Percentiles rank a stretch among this genome's conserved stretches.
Conservation (phyloP, 129 eudicot species). For the Flaveria bidentis region DNA sequence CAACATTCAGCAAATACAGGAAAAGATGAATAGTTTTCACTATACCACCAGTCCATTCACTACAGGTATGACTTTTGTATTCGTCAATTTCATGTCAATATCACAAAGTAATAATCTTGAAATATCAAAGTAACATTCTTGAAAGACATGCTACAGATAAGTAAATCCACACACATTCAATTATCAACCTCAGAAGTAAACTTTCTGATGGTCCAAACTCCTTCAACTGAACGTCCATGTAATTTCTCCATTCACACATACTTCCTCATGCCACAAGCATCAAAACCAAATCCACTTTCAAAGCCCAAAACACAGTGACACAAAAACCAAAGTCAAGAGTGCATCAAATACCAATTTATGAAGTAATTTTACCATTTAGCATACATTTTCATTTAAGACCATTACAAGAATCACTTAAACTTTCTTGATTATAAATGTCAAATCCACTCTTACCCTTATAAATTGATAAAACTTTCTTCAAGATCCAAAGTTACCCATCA, state of each 20-base stretch:
- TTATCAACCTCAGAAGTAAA: neutral
- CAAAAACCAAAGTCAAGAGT: neutral
- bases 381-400: too few species aligned
- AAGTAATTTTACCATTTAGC: too few species aligned
- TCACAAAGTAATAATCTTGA: neutral
- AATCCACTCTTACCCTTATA: too few species aligned
- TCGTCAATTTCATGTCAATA: neutral
- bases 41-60: neutral
- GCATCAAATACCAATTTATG: too few species aligned
- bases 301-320: neutral
- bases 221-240: neutral
- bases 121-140: neutral
- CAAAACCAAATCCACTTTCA: neutral
- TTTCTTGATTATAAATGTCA: too few species aligned
- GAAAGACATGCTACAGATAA: neutral
- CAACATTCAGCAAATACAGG: neutral
- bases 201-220: neutral
- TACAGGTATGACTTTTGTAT: neutral
- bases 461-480: too few species aligned
- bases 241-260: neutral
- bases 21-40: neutral
- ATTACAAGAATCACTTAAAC: too few species aligned
- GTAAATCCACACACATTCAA: neutral
- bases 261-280: neutral
- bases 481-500: too few species aligned